Conservation (phyloP, 2,329 filamentous ascomycete genomes). For the Microsporum audouinii region DNA sequence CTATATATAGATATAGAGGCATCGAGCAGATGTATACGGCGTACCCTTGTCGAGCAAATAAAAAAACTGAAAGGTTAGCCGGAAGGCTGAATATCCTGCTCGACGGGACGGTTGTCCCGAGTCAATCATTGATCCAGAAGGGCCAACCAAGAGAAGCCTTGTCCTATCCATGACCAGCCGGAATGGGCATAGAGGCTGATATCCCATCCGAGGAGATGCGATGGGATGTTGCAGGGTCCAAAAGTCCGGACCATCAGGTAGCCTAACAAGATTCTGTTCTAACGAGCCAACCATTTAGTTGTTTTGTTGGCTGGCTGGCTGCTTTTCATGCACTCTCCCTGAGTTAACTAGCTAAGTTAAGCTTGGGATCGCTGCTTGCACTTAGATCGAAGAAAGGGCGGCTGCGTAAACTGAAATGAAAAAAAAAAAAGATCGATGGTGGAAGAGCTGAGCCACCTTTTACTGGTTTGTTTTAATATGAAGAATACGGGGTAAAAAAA, state of each 20-base stretch:
- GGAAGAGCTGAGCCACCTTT: background rate
- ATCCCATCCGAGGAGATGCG: conserved; percentile 1
- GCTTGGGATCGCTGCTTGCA: background rate
- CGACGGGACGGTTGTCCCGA: background rate
- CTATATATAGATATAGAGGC: conserved; percentile 3
- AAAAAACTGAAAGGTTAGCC: background rate
- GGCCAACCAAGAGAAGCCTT: background rate
- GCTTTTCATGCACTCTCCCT: too few relatives aligned
- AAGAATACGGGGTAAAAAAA: background rate
- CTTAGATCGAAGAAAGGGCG: background rate
- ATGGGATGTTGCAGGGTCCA: background rate
- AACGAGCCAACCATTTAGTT: background rate
- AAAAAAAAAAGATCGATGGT: background rate
- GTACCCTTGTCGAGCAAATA: conserved; percentile 1
- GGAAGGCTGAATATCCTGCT: background rate
- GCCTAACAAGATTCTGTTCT: background rate
- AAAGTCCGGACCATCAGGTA: background rate
- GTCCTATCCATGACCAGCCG: conserved; percentile 1
- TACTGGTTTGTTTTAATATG: background rate
- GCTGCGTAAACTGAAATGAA: too few relatives aligned
- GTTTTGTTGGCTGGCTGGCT: background rate
- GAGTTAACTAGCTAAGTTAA: too few relatives aligned
- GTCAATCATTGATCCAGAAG: background rate
- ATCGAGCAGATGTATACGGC: background rate
- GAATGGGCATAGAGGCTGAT: conserved; percentile 1